These are phyloP conservation scores for Chaetothyriales sp. DNA, from an alignment of 2,329 filamentous ascomycete species.

Conservation along the genomic window DNA sequence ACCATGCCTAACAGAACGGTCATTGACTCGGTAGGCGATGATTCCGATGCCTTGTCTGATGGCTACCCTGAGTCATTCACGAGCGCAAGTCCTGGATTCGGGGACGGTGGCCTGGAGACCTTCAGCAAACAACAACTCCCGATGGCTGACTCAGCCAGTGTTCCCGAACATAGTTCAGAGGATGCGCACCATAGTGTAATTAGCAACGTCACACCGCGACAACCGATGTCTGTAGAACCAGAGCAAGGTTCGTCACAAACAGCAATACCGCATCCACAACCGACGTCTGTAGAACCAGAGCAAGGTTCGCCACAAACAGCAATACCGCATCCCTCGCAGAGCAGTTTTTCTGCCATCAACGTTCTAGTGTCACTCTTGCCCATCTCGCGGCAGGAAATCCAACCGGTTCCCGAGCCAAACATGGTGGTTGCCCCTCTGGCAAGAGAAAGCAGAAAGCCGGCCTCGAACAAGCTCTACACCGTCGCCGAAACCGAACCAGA, in stretches of 20 bases:
- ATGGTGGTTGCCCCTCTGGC: not conserved
- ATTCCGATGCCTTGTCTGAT: conserved; percentile 11
- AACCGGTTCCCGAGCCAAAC: not conserved
- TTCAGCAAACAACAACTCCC: conserved; percentile 2
- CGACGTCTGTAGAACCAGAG: not conserved
- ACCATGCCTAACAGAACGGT: conserved; percentile 12
- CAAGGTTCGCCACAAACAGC: not conserved
- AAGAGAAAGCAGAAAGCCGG: not conserved
- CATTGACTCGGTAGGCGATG: conserved; percentile 15
- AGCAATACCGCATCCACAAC: too few relatives aligned
- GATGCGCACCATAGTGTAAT: not conserved
- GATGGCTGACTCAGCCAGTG: not conserved
- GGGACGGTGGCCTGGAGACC: conserved; percentile 8
- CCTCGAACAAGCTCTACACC: not conserved
- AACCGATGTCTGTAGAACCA: not conserved
- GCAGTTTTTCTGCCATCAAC: conserved; percentile 13
- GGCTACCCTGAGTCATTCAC: conserved; percentile 3
- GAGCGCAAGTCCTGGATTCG: conserved; percentile 9
- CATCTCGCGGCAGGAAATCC: not conserved
- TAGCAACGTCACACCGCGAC: not conserved
- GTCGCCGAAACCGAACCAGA: not conserved
- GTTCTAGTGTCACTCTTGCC: conserved; percentile 12
- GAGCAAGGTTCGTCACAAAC: not conserved
- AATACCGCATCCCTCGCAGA: not conserved
- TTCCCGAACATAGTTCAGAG: not conserved